Conservation (phyloP, 2,329 filamentous ascomycete species). For the Epichloe festucae region DNA sequence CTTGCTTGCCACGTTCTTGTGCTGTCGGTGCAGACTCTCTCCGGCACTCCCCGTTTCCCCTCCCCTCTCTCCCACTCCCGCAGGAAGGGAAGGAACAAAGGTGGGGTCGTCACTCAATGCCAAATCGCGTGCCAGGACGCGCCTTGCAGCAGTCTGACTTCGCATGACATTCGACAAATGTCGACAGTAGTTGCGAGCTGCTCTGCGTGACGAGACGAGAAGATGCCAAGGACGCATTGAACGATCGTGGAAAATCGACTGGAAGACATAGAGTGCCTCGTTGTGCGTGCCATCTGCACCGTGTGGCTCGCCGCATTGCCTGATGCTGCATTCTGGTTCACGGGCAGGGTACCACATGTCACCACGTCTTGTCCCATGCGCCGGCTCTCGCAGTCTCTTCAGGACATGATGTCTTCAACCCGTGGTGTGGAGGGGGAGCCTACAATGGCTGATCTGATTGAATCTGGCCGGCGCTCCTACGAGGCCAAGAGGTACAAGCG, state of each 20-base stretch:
- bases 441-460: conserved; percentile 10
- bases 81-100: not conserved
- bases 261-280: not conserved
- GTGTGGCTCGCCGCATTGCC: not conserved
- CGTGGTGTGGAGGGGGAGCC: conserved; percentile 1
- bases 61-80: too few species aligned
- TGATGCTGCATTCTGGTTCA: not conserved
- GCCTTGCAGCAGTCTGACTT: not conserved
- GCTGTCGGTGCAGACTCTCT: too few species aligned
- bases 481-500: conserved; percentile 19
- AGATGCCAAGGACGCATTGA: not conserved
- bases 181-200: not conserved
- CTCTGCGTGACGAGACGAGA: not conserved
- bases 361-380: conserved; percentile 2
- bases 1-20: too few species aligned
- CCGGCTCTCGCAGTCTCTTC: conserved; percentile 6
- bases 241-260: not conserved
- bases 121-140: not conserved
- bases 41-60: too few species aligned
- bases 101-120: not conserved
- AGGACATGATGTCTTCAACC: conserved; percentile 6
- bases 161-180: not conserved
- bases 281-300: not conserved
- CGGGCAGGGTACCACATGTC: not conserved
- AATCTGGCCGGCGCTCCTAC: conserved; percentile 21